These are phyloP conservation scores for Syncephalastrum racemosum DNA, from an alignment of 371 early-diverging fungal species.

Conservation along the genomic window DNA sequence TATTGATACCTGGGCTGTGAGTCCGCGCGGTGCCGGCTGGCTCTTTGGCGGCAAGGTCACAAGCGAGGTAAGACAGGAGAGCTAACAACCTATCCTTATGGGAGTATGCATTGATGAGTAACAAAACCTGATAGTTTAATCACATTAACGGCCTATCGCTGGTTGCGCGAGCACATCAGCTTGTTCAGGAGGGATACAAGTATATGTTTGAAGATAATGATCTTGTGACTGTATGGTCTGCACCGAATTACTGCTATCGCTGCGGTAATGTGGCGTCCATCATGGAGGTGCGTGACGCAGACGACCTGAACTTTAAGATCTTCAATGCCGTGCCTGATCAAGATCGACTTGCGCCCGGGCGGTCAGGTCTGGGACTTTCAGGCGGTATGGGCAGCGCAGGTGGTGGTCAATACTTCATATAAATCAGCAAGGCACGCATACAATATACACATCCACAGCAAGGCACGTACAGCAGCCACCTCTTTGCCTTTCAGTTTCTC, in stretches of 20 bases:
- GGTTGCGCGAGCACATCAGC: conserved; percentile 99
- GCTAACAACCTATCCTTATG: background rate
- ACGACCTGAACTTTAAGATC: conserved; percentile 87
- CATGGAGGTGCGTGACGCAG: conserved; percentile 87
- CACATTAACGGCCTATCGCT: conserved; percentile 96
- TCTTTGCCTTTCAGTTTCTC: too few species aligned
- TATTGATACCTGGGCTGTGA: conserved; percentile 97
- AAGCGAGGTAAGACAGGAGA: conserved; percentile 66
- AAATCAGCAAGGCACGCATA: conserved; percentile 3
- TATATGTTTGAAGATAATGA: conserved; percentile 96
- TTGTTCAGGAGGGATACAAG: conserved; percentile 98
- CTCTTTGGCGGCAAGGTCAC: conserved; percentile 98
- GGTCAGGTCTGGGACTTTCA: conserved; percentile 21
- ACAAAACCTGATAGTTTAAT: conserved; percentile 78
- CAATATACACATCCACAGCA: background rate
- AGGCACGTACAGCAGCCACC: too few species aligned
- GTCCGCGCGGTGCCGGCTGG: conserved; percentile 99
- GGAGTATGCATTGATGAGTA: background rate
- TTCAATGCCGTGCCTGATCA: conserved; percentile 95
- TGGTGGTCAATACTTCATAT: conserved; percentile 53
- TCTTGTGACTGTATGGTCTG: conserved; percentile 99
- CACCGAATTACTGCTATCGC: conserved; percentile 99
- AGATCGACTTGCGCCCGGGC: conserved; percentile 54
- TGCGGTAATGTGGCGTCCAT: conserved; percentile 99
- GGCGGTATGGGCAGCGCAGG: conserved; percentile 30